Base-by-base conservation (phyloP, 2,329 filamentous ascomycete species). In the Clarireedia paspali region DNA sequence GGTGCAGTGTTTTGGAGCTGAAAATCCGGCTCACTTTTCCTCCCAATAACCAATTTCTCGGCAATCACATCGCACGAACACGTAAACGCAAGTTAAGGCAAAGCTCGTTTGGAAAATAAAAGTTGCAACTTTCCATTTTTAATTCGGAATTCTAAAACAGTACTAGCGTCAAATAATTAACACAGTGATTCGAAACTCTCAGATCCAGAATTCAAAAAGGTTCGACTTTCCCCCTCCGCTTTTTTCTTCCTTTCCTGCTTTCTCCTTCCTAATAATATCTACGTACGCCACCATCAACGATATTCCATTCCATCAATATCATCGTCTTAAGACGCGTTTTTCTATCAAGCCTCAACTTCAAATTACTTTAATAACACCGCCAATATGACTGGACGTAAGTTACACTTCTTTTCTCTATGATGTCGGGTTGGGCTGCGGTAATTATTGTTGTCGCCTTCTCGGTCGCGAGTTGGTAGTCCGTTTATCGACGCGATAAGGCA, bases 331-430 rank as follows among this genome's bases (percentile, higher is more conserved):
- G 56, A 58, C 58, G 58, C 56, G 55, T 56, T 48, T 39, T 53
- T 53, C 42, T 24, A 58, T 56, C 51, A 48, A 53, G 53, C 47
- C 50, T 55, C 50, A 62, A 54, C 58, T 55, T 34, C 53, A 47
- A 50, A 10, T 10, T 45, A 70, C 61, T 59, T 63, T 67, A 62
- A 62, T 46, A 46, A 64, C 66, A n/a, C 39, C 15, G 39, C 17
- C 75, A 80, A 71, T 65, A 81, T 81, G 78, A 77, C 78, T 80
- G 78, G 78, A 75, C 77, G 77, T 78, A 72, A 78, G 77, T 80
- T 66, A 52, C 27, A 50, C 15, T 20, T n/a, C 69, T 66, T 62
- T 69, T 75, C 75, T 79, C 70, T 64, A 80, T 80, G 77, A 77
- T 20, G 34, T 27, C 14, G 17, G 42, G 42, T 15, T 38, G 50